Percentiles rank a stretch among this genome's conserved stretches.
phyloP scores from a whole-genome alignment of 2,329 filamentous ascomycete species.

The Talaromyces sp. region DNA sequence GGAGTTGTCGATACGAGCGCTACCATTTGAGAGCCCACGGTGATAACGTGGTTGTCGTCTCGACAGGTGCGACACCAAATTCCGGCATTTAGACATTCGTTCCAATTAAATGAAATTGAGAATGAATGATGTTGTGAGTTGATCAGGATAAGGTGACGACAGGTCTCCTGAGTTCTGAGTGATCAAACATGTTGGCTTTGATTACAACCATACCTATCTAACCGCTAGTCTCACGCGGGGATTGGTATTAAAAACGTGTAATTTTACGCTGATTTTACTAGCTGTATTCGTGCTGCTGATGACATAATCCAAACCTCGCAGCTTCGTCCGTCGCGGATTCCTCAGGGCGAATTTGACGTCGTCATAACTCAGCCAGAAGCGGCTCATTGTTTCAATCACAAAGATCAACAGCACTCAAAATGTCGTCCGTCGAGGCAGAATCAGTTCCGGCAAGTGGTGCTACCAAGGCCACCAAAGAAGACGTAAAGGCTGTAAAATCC shows the following conservation, averaged over 20 bases:
- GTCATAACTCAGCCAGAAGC: neutral
- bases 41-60: neutral
- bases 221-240: neutral
- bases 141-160: neutral
- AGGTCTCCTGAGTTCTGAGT: slow-evolving; percentile 7
- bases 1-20: neutral
- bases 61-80: neutral
- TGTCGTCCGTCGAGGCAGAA: slow-evolving; percentile 8
- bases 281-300: neutral
- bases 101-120: neutral
- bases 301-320: slow-evolving; percentile 14
- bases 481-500: neutral
- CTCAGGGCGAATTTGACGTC: neutral
- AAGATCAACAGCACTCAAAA: neutral
- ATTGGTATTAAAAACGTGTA: neutral
- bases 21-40: slow-evolving; percentile 4
- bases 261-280: neutral
- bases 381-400: neutral
- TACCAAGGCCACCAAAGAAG: neutral
- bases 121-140: neutral
- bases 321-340: neutral
- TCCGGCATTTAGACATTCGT: slow-evolving; percentile 7
- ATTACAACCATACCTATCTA: neutral
- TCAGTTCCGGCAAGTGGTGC: neutral
- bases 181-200: neutral